phyloP scores from a whole-genome alignment of 2,329 filamentous ascomycete species.

The Orbilia oligospora region DNA sequence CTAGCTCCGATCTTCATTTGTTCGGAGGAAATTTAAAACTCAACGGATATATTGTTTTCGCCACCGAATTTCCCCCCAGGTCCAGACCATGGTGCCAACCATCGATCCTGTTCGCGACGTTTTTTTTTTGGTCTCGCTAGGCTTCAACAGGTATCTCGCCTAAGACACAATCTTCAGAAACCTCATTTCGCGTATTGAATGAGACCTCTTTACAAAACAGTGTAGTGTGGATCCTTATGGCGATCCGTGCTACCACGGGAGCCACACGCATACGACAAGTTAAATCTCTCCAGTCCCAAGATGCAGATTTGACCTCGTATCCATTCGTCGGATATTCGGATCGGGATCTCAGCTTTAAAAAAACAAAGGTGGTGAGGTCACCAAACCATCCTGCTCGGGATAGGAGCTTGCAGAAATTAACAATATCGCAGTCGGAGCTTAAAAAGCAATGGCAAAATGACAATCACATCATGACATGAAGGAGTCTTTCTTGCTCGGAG shows the following conservation, averaged over 20 bases:
- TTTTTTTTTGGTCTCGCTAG: constrained; percentile 26
- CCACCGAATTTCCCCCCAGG: background rate
- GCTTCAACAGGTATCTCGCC: constrained; percentile 38
- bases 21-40: constrained; percentile 27
- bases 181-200: constrained; percentile 56
- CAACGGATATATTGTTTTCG: background rate
- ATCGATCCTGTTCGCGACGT: constrained; percentile 22
- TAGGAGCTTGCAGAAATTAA: constrained; percentile 26
- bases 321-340: constrained; percentile 37
- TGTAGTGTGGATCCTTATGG: constrained; percentile 16
- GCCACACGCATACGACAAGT: constrained; percentile 4
- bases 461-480: constrained; percentile 17
- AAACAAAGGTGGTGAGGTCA: constrained; percentile 3
- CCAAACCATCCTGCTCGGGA: constrained; percentile 9
- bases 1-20: constrained; percentile 46
- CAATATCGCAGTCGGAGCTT: constrained; percentile 20
- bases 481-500: constrained; percentile 2
- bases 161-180: constrained; percentile 39
- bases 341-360: background rate
- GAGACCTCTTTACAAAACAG: constrained; percentile 23
- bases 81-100: constrained; percentile 6
- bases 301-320: constrained; percentile 6
- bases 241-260: constrained; percentile 43
- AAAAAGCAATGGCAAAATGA: constrained; percentile 18
- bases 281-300: constrained; percentile 12